Conservation (phyloP, 495 filamentous ascomycete genomes). For the Aspergillus affinis region DNA sequence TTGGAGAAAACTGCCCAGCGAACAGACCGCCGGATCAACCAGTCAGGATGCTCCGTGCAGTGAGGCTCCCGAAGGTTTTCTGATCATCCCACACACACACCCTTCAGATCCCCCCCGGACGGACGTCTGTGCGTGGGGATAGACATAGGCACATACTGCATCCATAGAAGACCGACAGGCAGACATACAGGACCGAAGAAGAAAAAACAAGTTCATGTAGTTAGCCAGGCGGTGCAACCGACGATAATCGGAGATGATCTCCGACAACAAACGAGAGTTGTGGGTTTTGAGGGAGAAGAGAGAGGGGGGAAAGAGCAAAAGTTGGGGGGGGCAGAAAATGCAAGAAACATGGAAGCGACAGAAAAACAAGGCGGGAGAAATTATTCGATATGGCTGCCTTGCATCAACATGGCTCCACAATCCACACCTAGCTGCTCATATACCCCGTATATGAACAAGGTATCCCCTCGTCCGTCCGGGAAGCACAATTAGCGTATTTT, state of each 20-base stretch:
- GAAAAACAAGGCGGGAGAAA: background rate
- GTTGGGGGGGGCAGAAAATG: background rate
- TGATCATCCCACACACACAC: background rate
- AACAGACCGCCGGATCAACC: background rate
- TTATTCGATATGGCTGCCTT: background rate
- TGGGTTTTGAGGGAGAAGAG: too few species aligned
- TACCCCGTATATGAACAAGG: background rate
- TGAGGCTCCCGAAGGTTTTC: background rate
- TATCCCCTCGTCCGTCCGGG: too few species aligned
- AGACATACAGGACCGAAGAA: too few species aligned
- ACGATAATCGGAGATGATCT: background rate
- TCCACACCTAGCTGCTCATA: background rate
- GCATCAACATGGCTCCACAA: background rate
- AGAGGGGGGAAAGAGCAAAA: background rate
- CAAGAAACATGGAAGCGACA: too few species aligned
- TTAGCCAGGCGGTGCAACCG: background rate
- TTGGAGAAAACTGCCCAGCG: background rate
- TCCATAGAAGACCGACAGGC: background rate
- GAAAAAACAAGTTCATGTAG: too few species aligned
- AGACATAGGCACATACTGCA: background rate
- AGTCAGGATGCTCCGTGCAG: constrained; percentile 2
- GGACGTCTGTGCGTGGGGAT: background rate
- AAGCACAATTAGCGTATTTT: too few species aligned
- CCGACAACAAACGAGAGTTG: too few species aligned
- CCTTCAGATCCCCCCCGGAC: too few species aligned